These are phyloP conservation scores for Apium graveolens DNA, from an alignment of 129 eudicot genomes.

Conservation along the genomic window DNA sequence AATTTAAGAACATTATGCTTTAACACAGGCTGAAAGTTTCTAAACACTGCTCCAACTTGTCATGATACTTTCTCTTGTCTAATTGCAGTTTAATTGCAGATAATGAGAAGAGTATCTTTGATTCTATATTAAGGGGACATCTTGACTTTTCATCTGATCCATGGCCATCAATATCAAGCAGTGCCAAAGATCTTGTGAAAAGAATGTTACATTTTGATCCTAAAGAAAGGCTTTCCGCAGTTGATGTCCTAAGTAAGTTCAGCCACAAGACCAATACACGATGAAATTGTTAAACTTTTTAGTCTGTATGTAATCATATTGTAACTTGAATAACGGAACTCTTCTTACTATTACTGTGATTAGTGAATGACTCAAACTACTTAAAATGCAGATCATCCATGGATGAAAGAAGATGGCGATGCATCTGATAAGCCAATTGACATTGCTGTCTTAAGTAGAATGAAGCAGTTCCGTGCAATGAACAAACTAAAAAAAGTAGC, in stretches of 20 bases:
- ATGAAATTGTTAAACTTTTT: too few relatives aligned
- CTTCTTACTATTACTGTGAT: neutral
- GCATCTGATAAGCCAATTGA: constrained; percentile 98
- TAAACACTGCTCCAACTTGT: neutral
- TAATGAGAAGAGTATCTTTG: constrained; percentile 82
- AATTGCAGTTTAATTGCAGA: constrained; percentile 37
- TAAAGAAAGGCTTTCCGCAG: constrained; percentile 70
- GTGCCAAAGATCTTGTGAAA: constrained; percentile 93
- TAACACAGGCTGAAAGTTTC: neutral
- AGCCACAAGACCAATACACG: constrained; percentile 2
- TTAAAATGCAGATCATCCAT: constrained; percentile 69
- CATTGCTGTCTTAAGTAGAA: constrained; percentile 84
- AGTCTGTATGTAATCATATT: too few relatives aligned
- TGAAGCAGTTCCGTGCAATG: constrained; percentile 99
- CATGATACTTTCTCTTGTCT: neutral
- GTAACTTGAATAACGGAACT: neutral
- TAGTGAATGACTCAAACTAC: neutral
- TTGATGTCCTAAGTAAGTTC: constrained; percentile 71
- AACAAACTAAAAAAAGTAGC: constrained; percentile 96
- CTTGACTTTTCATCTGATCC: constrained; percentile 91
- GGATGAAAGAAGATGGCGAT: constrained; percentile 98
- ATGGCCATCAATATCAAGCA: constrained; percentile 93
- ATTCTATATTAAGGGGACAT: constrained; percentile 73
- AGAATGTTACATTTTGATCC: constrained; percentile 83
- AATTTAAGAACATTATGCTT: neutral